Evolutionary conservation across 768 basidiomycete species (phyloP).

Genomic region (Leccinum boreale): DNA sequence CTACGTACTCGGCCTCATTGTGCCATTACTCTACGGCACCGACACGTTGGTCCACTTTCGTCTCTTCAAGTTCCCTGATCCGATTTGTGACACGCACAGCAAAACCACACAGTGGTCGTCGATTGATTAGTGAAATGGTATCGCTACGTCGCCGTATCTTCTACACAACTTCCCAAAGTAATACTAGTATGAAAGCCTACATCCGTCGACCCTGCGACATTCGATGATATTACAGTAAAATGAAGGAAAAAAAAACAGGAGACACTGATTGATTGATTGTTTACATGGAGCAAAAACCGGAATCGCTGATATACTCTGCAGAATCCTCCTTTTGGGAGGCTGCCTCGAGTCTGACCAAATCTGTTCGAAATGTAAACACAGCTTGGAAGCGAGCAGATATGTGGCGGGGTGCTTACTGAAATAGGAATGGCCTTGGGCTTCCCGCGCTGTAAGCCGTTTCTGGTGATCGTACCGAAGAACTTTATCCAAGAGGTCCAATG

Average conservation of each 20-base stretch:
- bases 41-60: slow-evolving; percentile 27
- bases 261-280: not conserved
- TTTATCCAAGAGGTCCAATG: slow-evolving; percentile 64
- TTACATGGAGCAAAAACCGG: slow-evolving; percentile 45
- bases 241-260: not conserved
- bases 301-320: slow-evolving; percentile 44
- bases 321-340: slow-evolving; percentile 38
- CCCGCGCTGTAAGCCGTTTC: slow-evolving; percentile 62
- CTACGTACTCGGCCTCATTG: slow-evolving; percentile 31
- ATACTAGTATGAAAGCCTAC: slow-evolving; percentile 2
- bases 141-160: slow-evolving; percentile 13
- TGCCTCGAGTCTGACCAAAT: slow-evolving; percentile 48
- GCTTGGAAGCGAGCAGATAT: slow-evolving; percentile 11
- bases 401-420: slow-evolving; percentile 44
- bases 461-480: slow-evolving; percentile 68
- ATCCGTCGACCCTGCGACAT: slow-evolving; percentile 5
- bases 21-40: slow-evolving; percentile 12
- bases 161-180: slow-evolving; percentile 6
- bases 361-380: slow-evolving; percentile 30
- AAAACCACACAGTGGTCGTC: not conserved
- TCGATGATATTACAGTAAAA: not conserved
- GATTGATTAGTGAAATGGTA: slow-evolving; percentile 13
- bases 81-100: slow-evolving; percentile 10
- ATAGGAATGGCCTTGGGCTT: slow-evolving; percentile 65
- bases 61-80: slow-evolving; percentile 3